Conservation (phyloP, 2,329 filamentous ascomycete species). For the Fusarium denticulatum region DNA sequence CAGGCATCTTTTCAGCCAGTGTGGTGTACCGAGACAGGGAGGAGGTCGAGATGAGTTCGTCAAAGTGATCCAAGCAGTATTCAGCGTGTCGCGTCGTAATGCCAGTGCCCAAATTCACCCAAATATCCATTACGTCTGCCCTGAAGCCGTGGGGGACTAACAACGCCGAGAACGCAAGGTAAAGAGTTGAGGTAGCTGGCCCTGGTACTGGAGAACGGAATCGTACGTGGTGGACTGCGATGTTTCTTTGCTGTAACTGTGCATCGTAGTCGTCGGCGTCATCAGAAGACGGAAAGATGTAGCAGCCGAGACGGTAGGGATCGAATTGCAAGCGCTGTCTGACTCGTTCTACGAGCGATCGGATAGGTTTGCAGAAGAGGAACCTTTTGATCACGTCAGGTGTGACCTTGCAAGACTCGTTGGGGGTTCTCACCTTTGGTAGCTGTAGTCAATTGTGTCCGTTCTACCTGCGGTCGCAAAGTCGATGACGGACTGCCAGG, state of each 20-base stretch:
- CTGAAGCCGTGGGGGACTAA: neutral
- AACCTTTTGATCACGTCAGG: neutral
- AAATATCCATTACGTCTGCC: neutral
- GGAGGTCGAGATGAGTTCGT: neutral
- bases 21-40: neutral
- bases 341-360: neutral
- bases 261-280: neutral
- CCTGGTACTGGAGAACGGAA: neutral
- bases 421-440: neutral
- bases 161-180: neutral
- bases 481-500: neutral
- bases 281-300: neutral
- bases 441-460: neutral
- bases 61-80: neutral
- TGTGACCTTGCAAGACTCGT: neutral
- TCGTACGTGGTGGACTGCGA: neutral
- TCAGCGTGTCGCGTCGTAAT: neutral
- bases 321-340: neutral
- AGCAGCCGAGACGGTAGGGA: neutral
- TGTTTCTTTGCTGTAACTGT: neutral
- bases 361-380: neutral
- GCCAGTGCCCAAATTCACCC: neutral
- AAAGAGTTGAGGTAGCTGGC: neutral
- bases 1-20: fast-evolving
- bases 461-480: neutral